Evolutionary conservation across 495 filamentous ascomycete genomes (phyloP).

Genomic region (Aspergillus egyptiacus): DNA sequence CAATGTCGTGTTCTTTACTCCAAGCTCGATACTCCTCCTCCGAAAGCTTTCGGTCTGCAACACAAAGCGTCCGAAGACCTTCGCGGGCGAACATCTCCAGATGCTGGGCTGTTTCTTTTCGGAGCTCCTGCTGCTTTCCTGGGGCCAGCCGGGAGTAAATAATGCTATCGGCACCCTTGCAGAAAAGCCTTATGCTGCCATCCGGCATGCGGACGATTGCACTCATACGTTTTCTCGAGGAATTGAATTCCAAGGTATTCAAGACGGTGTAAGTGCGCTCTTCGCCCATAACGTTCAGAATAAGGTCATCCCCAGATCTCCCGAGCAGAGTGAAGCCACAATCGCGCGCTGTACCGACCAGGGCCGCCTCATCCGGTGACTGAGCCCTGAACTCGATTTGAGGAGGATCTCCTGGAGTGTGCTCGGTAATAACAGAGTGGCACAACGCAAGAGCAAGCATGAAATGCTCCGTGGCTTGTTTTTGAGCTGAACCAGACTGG

Average conservation of each 20-base stretch:
- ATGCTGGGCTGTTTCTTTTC: slow-evolving; percentile 81
- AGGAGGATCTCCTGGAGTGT: slow-evolving; percentile 79
- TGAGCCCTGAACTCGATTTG: slow-evolving; percentile 94
- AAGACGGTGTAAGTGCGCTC: slow-evolving; percentile 80
- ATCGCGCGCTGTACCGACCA: slow-evolving; percentile 91
- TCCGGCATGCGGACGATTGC: slow-evolving; percentile 95
- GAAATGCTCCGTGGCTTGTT: slow-evolving; percentile 72
- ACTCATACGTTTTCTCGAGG: slow-evolving; percentile 95
- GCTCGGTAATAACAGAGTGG: slow-evolving; percentile 92
- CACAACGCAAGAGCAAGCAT: slow-evolving; percentile 95
- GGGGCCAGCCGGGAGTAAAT: slow-evolving; percentile 88
- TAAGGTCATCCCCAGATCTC: slow-evolving; percentile 67
- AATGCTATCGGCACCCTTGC: slow-evolving; percentile 96
- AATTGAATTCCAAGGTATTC: slow-evolving; percentile 97
- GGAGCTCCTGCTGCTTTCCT: slow-evolving; percentile 80
- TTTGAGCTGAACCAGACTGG: slow-evolving; percentile 69
- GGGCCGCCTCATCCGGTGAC: slow-evolving; percentile 92
- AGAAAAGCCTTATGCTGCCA: slow-evolving; percentile 85
- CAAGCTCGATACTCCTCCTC: slow-evolving; percentile 85
- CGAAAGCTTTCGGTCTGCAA: slow-evolving; percentile 75
- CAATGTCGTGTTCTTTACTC: slow-evolving; percentile 81
- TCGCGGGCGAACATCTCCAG: slow-evolving; percentile 95
- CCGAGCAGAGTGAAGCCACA: slow-evolving; percentile 95
- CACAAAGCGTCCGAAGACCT: slow-evolving; percentile 89
- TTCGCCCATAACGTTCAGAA: slow-evolving; percentile 79